Conservation (phyloP, 805 yeast genomes). For the Pichia sporocuriosa region DNA sequence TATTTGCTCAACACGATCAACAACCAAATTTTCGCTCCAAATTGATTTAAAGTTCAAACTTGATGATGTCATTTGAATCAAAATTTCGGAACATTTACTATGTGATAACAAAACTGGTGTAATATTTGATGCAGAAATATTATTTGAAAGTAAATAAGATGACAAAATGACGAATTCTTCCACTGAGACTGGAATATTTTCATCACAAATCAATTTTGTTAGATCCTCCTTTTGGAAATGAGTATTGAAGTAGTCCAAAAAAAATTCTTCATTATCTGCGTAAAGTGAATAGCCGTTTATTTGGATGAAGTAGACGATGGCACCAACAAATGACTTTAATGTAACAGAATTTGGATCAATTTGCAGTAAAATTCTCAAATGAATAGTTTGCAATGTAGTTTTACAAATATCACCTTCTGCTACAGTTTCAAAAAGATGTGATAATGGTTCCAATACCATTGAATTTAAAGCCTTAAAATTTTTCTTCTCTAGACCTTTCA, state of each 20-base stretch:
- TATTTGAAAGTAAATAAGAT: slow-evolving; percentile 14
- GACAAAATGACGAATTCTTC: slow-evolving; percentile 17
- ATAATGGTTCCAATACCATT: slow-evolving; percentile 28
- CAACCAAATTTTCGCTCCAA: slow-evolving; percentile 17
- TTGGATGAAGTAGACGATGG: slow-evolving; percentile 34
- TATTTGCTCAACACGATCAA: slow-evolving; percentile 19
- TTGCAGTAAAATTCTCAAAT: slow-evolving; percentile 39
- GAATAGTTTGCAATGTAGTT: slow-evolving; percentile 43
- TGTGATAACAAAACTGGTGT: slow-evolving; percentile 16
- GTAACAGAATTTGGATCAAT: slow-evolving; percentile 26
- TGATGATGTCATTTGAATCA: slow-evolving; percentile 17
- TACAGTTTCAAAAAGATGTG: slow-evolving; percentile 29
- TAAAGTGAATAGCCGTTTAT: slow-evolving; percentile 30
- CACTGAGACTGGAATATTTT: slow-evolving; percentile 8
- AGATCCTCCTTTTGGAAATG: slow-evolving; percentile 16
- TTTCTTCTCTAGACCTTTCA: slow-evolving; percentile 38
- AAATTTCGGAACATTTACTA: slow-evolving; percentile 13
- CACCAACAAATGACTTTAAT: slow-evolving; percentile 28
- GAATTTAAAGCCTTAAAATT: slow-evolving; percentile 13
- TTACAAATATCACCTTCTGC: slow-evolving; percentile 41
- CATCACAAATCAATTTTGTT: slow-evolving; percentile 9
- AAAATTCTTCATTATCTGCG: slow-evolving; percentile 32
- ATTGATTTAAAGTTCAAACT: slow-evolving; percentile 17
- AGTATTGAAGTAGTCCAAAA: slow-evolving; percentile 30
- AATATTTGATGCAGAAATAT: slow-evolving; percentile 8